phyloP scores from a whole-genome alignment of 495 filamentous ascomycete species.

The Pyrenula massariospora region DNA sequence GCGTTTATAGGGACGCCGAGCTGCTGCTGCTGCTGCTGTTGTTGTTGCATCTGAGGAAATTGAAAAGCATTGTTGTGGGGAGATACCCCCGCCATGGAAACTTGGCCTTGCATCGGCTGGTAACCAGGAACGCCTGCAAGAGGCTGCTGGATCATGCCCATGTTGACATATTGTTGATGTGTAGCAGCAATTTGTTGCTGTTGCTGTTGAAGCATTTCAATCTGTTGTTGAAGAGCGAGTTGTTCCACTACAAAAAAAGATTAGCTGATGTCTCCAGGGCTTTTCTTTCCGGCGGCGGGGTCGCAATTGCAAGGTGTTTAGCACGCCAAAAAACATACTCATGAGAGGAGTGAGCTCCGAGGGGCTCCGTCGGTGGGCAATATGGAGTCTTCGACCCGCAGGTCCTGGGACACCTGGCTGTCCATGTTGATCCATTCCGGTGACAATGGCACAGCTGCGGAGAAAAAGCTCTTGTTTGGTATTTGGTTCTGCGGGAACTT shows the following conservation, averaged over 20 bases:
- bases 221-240: conserved; percentile 96
- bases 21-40: conserved; percentile 68
- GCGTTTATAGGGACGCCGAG: conserved; percentile 59
- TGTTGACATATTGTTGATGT: conserved; percentile 94
- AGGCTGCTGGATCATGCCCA: conserved; percentile 83
- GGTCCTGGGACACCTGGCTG: conserved; percentile 62
- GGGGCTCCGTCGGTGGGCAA: conserved; percentile 92
- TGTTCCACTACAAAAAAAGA: conserved; percentile 65
- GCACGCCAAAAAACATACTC: conserved; percentile 94
- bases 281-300: neutral
- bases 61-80: conserved; percentile 79
- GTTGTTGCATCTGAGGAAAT: conserved; percentile 68
- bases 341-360: conserved; percentile 97
- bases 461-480: conserved; percentile 7
- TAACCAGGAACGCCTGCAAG: conserved; percentile 55
- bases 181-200: conserved; percentile 95
- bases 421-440: conserved; percentile 66
- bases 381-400: conserved; percentile 83
- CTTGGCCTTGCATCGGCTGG: conserved; percentile 54
- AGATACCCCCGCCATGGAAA: conserved; percentile 56
- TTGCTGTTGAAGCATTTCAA: conserved; percentile 93
- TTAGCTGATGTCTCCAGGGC: conserved; percentile 4
- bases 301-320: no score
- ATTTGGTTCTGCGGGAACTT: no score
- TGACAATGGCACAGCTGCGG: conserved; percentile 8